Conservation (phyloP, 129 eudicot species). For the Tagetes erecta region DNA sequence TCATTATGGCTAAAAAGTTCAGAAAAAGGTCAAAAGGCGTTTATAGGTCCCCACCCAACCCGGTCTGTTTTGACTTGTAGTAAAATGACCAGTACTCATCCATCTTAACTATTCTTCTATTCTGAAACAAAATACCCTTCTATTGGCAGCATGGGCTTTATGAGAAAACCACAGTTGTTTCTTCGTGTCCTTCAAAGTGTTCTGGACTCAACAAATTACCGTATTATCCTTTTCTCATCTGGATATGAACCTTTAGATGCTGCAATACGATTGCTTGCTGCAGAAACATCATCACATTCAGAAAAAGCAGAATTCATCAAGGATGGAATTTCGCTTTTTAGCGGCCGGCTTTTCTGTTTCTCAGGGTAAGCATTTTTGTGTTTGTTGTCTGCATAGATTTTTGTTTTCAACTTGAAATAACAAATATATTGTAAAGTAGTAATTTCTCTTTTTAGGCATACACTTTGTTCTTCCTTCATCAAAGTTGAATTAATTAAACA, state of each 20-base stretch:
- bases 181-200: constrained; percentile 57
- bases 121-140: constrained; percentile 26
- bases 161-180: constrained; percentile 61
- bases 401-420: not conserved
- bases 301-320: constrained; percentile 36
- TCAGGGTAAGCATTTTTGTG: constrained; percentile 64
- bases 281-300: constrained; percentile 43
- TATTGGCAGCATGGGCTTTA: constrained; percentile 77
- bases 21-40: not conserved
- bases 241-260: constrained; percentile 77
- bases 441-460: not conserved
- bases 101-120: not conserved
- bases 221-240: constrained; percentile 73
- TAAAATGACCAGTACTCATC: not conserved
- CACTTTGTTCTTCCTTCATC: not conserved
- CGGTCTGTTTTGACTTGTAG: not conserved
- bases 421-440: not conserved
- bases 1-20: not conserved
- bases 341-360: constrained; percentile 66
- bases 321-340: constrained; percentile 49
- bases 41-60: not conserved
- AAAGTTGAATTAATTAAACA: not conserved
- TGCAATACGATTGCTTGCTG: constrained; percentile 48
- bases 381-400: not conserved
- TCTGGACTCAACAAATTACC: constrained; percentile 42